A percentile compares a stretch with the other conserved stretches of the same genome.
Conservation (phyloP, 2,329 filamentous ascomycete species). For the Verticillium tricorpus region DNA sequence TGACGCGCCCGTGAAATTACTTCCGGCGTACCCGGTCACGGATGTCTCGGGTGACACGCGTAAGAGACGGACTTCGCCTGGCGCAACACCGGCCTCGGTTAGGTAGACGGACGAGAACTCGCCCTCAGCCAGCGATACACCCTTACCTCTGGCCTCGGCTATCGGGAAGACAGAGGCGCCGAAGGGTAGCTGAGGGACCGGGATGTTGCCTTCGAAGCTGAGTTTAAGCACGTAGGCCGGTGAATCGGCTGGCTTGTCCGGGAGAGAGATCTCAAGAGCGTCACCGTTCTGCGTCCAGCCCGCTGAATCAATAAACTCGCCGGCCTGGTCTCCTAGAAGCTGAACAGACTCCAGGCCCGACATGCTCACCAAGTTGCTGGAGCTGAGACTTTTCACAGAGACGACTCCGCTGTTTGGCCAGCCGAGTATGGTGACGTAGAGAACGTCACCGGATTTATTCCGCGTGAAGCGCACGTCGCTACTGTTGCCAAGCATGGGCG, state of each 20-base stretch:
- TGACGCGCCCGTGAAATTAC: no score
- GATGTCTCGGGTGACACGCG: no score
- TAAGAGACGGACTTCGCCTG: background rate
- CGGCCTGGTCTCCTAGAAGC: no score
- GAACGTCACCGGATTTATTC: slow-evolving; percentile 5
- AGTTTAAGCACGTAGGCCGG: slow-evolving; percentile 12
- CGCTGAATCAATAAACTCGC: slow-evolving; percentile 3
- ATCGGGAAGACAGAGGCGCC: slow-evolving; percentile 5
- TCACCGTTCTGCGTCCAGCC: slow-evolving; percentile 6
- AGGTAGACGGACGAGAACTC: slow-evolving; percentile 2
- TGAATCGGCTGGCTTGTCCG: slow-evolving; percentile 7
- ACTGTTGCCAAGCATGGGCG: slow-evolving; percentile 9
- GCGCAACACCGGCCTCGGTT: slow-evolving; percentile 3
- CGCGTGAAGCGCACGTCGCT: slow-evolving; percentile 11
- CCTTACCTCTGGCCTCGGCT: background rate
- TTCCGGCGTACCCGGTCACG: no score
- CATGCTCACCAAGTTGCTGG: background rate
- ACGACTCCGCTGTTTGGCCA: slow-evolving; percentile 8
- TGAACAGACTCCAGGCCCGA: no score
- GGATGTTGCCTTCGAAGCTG: slow-evolving; percentile 7
- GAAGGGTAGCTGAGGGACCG: slow-evolving; percentile 7
- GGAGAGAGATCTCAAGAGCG: slow-evolving; percentile 7
- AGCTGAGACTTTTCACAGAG: slow-evolving; percentile 6
- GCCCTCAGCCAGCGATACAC: slow-evolving; percentile 4
- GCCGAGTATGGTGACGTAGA: slow-evolving; percentile 10